Percentiles rank a stretch among this genome's conserved stretches.
Evolutionary conservation across 192 early-diverging fungal species (phyloP).

Genomic region (Coemansia sp.): DNA sequence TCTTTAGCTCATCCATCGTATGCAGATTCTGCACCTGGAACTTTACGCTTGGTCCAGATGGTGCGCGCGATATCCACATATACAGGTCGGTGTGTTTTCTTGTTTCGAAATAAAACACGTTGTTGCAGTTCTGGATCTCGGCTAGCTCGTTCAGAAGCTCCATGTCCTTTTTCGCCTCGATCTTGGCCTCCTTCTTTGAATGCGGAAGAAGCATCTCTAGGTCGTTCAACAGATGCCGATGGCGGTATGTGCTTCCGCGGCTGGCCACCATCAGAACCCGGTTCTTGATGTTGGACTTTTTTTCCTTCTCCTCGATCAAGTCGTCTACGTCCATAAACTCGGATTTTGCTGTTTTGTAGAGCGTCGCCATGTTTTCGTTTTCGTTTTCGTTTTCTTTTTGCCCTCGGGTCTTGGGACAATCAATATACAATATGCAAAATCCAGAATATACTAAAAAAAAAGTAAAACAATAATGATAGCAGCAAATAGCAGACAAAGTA

Average conservation of each 20-base stretch:
- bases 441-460: no score
- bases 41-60: conserved; percentile 92
- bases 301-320: conserved; percentile 52
- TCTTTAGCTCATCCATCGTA: conserved; percentile 98
- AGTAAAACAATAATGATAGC: not conserved
- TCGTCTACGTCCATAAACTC: conserved; percentile 46
- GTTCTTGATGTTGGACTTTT: conserved; percentile 77
- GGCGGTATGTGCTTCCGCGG: conserved; percentile 78
- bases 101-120: conserved; percentile 93
- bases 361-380: conserved; percentile 25
- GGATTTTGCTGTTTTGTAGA: conserved; percentile 48
- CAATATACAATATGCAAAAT: no score
- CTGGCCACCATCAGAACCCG: conserved; percentile 85
- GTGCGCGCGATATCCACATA: conserved; percentile 93
- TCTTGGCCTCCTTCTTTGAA: conserved; percentile 92
- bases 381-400: no score
- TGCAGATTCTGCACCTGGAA: conserved; percentile 96
- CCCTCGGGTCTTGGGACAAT: no score
- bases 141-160: conserved; percentile 89
- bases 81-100: conserved; percentile 90
- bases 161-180: conserved; percentile 89
- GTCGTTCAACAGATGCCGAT: conserved; percentile 91
- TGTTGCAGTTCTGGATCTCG: conserved; percentile 98
- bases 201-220: conserved; percentile 85
- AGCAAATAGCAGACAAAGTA: no score